phyloP scores from a whole-genome alignment of 148 eudicot genomes.

The Camellia granthamiana region DNA sequence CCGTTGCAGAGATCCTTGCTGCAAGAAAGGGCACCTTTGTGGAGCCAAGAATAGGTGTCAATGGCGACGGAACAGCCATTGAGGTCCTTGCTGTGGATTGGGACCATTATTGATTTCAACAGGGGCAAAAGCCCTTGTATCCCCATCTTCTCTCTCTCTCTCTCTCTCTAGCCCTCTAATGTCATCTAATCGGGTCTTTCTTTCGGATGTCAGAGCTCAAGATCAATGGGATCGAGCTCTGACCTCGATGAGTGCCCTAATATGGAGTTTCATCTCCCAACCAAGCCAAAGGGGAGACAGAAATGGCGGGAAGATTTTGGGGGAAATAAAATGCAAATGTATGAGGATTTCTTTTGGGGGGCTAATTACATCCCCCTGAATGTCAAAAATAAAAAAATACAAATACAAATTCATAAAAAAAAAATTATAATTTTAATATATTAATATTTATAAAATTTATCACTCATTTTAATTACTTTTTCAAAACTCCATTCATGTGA shows the following conservation, averaged over 20 bases:
- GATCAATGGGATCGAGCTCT: not conserved
- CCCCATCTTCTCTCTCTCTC: conserved; percentile 48
- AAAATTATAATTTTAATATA: no score
- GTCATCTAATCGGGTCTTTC: not conserved
- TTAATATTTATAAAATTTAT: no score
- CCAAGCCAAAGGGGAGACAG: not conserved
- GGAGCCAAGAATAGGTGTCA: conserved; percentile 98
- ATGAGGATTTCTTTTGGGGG: no score
- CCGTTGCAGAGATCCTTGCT: conserved; percentile 89
- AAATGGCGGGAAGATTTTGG: conserved; percentile 21
- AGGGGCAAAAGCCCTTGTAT: conserved; percentile 85
- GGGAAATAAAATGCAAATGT: not conserved
- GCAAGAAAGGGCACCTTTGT: conserved; percentile 96
- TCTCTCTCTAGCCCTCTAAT: not conserved
- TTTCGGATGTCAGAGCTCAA: not conserved
- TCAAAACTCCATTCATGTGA: no score
- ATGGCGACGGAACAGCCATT: conserved; percentile 81
- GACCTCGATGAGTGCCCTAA: not conserved
- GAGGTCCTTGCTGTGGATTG: conserved; percentile 70
- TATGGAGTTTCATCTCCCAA: not conserved
- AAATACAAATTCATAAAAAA: no score
- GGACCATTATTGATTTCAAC: conserved; percentile 82
- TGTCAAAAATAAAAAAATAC: no score
- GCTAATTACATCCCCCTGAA: no score
- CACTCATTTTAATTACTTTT: no score